Conservation (phyloP, 2,329 filamentous ascomycete genomes). For the Fusarium sp. region DNA sequence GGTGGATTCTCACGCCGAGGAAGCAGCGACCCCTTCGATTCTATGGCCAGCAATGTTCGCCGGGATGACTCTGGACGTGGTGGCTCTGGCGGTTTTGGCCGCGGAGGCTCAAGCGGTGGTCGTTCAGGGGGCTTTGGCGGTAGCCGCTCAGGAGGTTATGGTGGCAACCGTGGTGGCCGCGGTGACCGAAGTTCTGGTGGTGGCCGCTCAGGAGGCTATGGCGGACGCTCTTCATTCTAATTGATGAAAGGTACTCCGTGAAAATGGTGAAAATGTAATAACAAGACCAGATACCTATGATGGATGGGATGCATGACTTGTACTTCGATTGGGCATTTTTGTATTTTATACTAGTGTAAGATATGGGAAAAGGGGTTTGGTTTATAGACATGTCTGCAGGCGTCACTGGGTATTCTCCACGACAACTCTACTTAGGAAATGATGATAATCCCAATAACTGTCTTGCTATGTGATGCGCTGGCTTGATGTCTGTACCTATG, state of each 20-base stretch:
- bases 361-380: constrained; percentile 41
- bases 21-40: constrained; percentile 40
- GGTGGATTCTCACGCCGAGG: neutral
- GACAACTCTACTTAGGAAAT: constrained; percentile 47
- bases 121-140: constrained; percentile 6
- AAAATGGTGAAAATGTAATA: constrained; percentile 36
- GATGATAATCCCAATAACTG: constrained; percentile 22
- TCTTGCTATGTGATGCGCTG: neutral
- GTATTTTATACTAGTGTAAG: constrained; percentile 41
- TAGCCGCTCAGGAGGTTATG: neutral
- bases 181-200: constrained; percentile 23
- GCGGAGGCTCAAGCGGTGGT: constrained; percentile 22
- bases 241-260: neutral
- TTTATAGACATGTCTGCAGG: constrained; percentile 42
- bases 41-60: constrained; percentile 43
- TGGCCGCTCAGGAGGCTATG: constrained; percentile 25
- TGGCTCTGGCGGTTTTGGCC: constrained; percentile 11
- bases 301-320: constrained; percentile 41
- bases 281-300: constrained; percentile 23
- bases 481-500: neutral
- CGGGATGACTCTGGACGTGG: constrained; percentile 40
- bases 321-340: constrained; percentile 44
- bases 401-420: constrained; percentile 39
- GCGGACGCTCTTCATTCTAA: constrained; percentile 22
- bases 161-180: neutral